Evolutionary conservation across 2,329 filamentous ascomycete species (phyloP).

Genomic region (Diplodia scrobiculata): DNA sequence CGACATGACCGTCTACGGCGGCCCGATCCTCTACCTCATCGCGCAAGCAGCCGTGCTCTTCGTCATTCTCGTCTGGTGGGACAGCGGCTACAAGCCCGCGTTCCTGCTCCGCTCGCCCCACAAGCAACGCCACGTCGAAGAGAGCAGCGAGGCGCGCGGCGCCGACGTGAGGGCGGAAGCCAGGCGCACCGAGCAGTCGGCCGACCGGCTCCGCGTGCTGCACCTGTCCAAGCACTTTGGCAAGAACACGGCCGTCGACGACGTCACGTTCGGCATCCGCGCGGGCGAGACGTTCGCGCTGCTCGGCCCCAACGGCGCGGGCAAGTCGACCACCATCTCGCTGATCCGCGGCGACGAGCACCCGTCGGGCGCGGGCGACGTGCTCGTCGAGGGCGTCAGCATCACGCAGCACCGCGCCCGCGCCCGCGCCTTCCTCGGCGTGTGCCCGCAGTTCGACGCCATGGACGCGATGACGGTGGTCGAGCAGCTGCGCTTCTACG

Average conservation of each 20-base stretch:
- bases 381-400: slow-evolving; percentile 76
- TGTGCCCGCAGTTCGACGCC: slow-evolving; percentile 76
- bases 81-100: slow-evolving; percentile 67
- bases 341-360: slow-evolving; percentile 85
- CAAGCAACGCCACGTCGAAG: slow-evolving; percentile 48
- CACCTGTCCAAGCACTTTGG: slow-evolving; percentile 80
- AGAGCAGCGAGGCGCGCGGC: slow-evolving; percentile 48
- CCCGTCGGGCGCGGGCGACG: slow-evolving; percentile 70
- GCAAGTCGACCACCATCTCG: slow-evolving; percentile 87
- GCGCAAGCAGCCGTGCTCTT: slow-evolving; percentile 73
- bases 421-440: slow-evolving; percentile 78
- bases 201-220: slow-evolving; percentile 74
- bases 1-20: slow-evolving; percentile 73
- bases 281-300: slow-evolving; percentile 84
- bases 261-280: slow-evolving; percentile 79
- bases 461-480: slow-evolving; percentile 88
- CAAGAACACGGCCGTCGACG: slow-evolving; percentile 74
- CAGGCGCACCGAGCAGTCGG: slow-evolving; percentile 60
- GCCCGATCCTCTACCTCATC: slow-evolving; percentile 79
- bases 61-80: slow-evolving; percentile 73
- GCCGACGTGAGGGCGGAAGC: slow-evolving; percentile 67
- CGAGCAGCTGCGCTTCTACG: slow-evolving; percentile 88
- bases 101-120: slow-evolving; percentile 49
- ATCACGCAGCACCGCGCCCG: slow-evolving; percentile 71
- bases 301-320: slow-evolving; percentile 86